Percentiles rank a stretch among this genome's conserved stretches.
Evolutionary conservation across 139 green algal species (phyloP).

Genomic region (Auxenochlorella protothecoides): DNA sequence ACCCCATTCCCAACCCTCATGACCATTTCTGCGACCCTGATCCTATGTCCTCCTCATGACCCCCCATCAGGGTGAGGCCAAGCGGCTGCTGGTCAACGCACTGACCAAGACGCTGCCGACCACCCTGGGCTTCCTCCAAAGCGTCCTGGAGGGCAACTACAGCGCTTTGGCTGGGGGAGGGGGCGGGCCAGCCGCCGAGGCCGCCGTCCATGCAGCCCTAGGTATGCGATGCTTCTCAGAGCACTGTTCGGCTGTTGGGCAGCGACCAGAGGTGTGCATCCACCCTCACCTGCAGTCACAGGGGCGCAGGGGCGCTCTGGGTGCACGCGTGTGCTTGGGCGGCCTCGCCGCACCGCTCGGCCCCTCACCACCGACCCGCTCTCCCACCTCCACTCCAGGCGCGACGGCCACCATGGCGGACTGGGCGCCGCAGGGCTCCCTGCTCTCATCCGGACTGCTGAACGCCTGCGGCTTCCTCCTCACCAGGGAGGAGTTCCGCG

Average conservation of each 20-base stretch:
- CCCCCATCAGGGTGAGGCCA: conserved; percentile 25
- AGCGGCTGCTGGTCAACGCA: conserved; percentile 44
- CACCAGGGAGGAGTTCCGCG: conserved; percentile 37
- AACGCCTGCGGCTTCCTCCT: conserved; percentile 51
- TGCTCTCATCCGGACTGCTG: conserved; percentile 44
- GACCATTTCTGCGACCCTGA: no score
- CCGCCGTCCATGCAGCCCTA: conserved; percentile 44
- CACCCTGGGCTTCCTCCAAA: conserved; percentile 55
- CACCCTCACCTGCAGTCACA: no score
- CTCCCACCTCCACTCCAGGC: neutral
- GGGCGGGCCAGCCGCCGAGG: conserved; percentile 16
- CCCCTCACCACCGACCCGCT: no score
- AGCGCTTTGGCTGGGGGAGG: neutral
- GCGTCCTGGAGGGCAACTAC: conserved; percentile 25
- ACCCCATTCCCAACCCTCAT: no score
- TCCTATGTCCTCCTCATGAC: no score
- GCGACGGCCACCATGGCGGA: conserved; percentile 33
- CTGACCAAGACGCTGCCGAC: conserved; percentile 35
- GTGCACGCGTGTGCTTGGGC: no score
- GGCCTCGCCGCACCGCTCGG: no score
- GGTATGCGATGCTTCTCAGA: conserved; percentile 15
- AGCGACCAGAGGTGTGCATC: no score
- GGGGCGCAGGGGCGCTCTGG: no score
- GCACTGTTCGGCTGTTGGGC: neutral
- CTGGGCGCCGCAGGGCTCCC: conserved; percentile 52